Evolutionary conservation across 148 eudicot species (phyloP), one percentile per base, ranked within the genome.

Genomic region (Chenopodium album): DNA sequence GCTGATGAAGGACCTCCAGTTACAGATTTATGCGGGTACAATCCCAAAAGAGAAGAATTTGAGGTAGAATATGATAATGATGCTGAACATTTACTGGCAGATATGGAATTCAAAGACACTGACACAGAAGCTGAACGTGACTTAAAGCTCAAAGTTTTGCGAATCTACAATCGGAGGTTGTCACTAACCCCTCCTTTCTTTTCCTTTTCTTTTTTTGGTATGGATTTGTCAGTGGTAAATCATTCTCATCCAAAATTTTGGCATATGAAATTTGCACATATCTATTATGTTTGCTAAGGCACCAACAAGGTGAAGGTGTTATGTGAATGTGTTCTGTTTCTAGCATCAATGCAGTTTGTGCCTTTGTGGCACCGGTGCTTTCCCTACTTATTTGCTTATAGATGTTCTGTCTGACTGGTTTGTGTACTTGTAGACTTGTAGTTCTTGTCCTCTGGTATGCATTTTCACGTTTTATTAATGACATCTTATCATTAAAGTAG

Each of bases 51-150:
- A 86, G 91, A 91, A 82, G 98, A 94, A 79, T 94, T 94, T 87
- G 98, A 94, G 48, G 41, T 89, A 85, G 98, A 94, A 79, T 94
- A 94, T 84, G 98, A 94, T 82, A 93, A 94, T 88, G 98, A 94
- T 85, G 98, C 98, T 81, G 98, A 94, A 82, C 98, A 93, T 87
- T 64, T 94, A 75, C 87, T 94, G 66, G 95, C 97, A 62, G 98
- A 93, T 81, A 92, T 94, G 97, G 97, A 94, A 87, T 93, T 94
- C 65, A 94, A 94, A 85, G 98, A 94, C 23, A 82, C 93, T 19
- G 98, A 94, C 83, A 86, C 91, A 52, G 90, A 88, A 76, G 92
- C 91, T 77, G 98, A 94, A 75, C 91, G 88, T 80, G 92, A 93
- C 87, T 78, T 94, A 72, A 94, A 94, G 81, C 85, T 94, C 26